These are phyloP conservation scores for Monotropa hypopitys DNA, from an alignment of 179 eudicot species.

Conservation along the genomic window DNA sequence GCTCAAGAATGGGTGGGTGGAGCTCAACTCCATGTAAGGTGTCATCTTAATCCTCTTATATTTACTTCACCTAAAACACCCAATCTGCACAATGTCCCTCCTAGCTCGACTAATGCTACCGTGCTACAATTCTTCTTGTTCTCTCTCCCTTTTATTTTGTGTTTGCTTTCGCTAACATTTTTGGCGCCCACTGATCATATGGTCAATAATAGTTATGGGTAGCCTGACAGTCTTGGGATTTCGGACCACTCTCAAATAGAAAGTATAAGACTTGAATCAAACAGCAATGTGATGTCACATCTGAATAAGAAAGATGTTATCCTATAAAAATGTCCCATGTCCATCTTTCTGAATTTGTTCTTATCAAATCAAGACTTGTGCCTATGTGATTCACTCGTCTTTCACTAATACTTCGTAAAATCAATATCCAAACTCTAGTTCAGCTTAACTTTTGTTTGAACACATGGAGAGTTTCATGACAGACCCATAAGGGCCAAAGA, in stretches of 20 bases:
- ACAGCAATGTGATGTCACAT: not conserved
- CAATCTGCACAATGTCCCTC: not conserved
- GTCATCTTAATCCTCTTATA: not conserved
- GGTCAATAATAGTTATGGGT: not conserved
- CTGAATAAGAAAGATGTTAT: not conserved
- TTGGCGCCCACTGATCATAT: not conserved
- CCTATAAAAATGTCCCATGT: not conserved
- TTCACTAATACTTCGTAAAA: not conserved
- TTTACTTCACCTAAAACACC: not conserved
- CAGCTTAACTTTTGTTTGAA: not conserved
- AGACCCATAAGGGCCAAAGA: not conserved
- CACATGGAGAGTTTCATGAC: not conserved
- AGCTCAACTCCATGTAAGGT: not conserved
- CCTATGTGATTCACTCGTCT: not conserved
- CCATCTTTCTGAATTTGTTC: not conserved
- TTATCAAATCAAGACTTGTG: not conserved
- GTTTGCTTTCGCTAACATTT: not conserved
- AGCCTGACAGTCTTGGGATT: not conserved
- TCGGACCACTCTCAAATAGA: not conserved
- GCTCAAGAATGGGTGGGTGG: not conserved
- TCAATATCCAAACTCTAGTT: not conserved
- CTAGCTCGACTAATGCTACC: not conserved
- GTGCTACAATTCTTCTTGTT: not conserved
- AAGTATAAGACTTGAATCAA: not conserved
- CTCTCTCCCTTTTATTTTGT: not conserved